Base-by-base conservation (phyloP, 441 rosid species). In the Viola pubescens region DNA sequence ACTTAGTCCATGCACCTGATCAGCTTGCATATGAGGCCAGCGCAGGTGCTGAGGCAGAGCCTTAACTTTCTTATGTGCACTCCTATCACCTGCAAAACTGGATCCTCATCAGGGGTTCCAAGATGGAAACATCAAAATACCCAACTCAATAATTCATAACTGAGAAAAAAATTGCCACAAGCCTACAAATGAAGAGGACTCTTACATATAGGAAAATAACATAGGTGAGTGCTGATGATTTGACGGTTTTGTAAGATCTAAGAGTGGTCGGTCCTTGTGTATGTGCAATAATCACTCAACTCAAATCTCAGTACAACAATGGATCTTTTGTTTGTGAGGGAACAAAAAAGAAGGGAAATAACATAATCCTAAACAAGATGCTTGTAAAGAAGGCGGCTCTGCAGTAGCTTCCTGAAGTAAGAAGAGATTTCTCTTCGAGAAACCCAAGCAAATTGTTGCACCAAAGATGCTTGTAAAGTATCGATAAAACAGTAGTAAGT, bases 21-120 rank as follows among this genome's bases (percentile, higher is more conserved):
- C 86, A 67, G 84, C 87, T 50, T 70, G 90, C 70, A 75, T 81
- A 69, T 94, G 97, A 77, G 99, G 99, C 99, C 99, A 88, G 41
- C 86, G 90, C 85, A 88, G 73, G 76, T 78, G 53, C 58, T 67
- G 57, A 63, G 97, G 90, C 52, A 84, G 79, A 64, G 51, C 58
- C 70, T 78, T 81, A 12, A 60, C 71, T 71, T 75, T 79, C 63
- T 77, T 75, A 73, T 66, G 62, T 69, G 43, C 51, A 59, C 56
- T 73, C 68, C 60, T 79, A 54, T 75, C 85, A 77, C 77, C 94
- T 83, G 71, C 70, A 69, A 69, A 63, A 61, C 52, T 51, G 66
- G 58, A 64, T 3, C 40, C 37, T 41, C 6, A n/a, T 5, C n/a
- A 60, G 9, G 47, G 56, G 10, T 7, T 8, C 10, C 16, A 37